Evolutionary conservation across 768 basidiomycete genomes (phyloP), one percentile per base, ranked within the genome.

Genomic region (Omphalotus guepiniiformis): DNA sequence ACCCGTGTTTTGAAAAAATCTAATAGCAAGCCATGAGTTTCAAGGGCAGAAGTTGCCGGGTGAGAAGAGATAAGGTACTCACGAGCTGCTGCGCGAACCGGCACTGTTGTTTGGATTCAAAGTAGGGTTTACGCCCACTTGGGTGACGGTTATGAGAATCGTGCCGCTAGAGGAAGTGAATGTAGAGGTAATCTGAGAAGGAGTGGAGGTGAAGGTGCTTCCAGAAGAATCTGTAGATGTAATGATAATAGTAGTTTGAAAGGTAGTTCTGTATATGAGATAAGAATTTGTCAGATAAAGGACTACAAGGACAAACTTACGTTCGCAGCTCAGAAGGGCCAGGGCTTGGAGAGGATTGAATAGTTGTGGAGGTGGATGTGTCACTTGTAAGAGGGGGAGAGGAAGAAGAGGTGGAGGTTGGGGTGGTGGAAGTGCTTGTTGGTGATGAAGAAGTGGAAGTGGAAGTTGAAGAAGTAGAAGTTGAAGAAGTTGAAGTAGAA

Each of bases 1-100:
- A 16, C 92, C 92, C 19, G 85, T 88, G 60, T 95, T 89, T 41
- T 64, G 63, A 66, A 95, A 94, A 70, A 96, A 98, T 47, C 88
- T 90, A 21, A 3, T 29, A 28, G 18, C 8, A 1, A 13, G 32
- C 25, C 32, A 45, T n/a, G 19, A 19, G 28, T 19, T 4, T n/a
- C 16, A 40, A 40, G 54, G 12, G 29, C 6, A 8, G 48, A n/a
- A 19, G 34, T 18, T 9, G 15, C 18, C 47, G 26, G 49, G 15
- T 36, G 23, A 8, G 37, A 26, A 25, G n/a, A 53, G n/a, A 41
- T 11, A 12, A 39, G 8, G 39, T 25, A 19, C 3, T 22, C 21
- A 41, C 16, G 28, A 2, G 19, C 6, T 29, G 41, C 28, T 26
- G 22, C 18, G 27, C 41, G 41, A 26, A 42, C 27, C 41, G 18